Evolutionary conservation across 129 eudicot species (phyloP).

Genomic region (Heracleum sosnowskyi): DNA sequence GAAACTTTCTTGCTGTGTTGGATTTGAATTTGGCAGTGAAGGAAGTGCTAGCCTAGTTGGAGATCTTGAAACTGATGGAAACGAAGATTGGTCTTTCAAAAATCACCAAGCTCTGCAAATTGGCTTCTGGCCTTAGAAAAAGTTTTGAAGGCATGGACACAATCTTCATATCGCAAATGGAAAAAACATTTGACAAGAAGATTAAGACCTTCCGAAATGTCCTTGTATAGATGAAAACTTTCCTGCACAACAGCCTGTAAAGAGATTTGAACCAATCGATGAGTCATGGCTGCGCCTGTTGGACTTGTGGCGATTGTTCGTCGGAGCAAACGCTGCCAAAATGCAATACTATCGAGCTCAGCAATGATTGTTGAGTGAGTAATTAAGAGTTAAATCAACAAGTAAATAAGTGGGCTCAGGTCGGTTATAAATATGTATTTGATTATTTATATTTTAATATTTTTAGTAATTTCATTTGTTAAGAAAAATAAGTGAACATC

Average conservation of each 20-base stretch:
- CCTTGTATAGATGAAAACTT: conserved; percentile 58
- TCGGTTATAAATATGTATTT: too few relatives aligned
- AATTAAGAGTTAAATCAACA: too few relatives aligned
- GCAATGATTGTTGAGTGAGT: too few relatives aligned
- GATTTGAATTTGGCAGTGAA: conserved; percentile 1
- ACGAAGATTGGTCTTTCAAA: conserved; percentile 47
- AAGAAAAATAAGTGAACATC: too few relatives aligned
- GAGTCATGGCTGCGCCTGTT: conserved; percentile 37
- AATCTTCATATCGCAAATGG: conserved; percentile 40
- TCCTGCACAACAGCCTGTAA: conserved; percentile 52
- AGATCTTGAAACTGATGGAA: conserved; percentile 13
- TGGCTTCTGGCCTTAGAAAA: conserved; percentile 54
- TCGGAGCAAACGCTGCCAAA: conserved; percentile 57
- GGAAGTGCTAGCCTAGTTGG: conserved; percentile 10
- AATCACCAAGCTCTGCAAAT: conserved; percentile 52
- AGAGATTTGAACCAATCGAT: conserved; percentile 37
- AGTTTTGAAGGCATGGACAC: conserved; percentile 35
- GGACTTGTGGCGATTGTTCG: conserved; percentile 60
- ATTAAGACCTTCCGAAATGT: conserved; percentile 52
- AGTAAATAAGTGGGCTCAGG: too few relatives aligned
- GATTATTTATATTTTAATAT: too few relatives aligned
- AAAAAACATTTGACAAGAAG: conserved; percentile 46
- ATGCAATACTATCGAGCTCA: conserved; percentile 43
- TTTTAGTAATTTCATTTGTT: too few relatives aligned
- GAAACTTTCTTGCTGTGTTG: conserved; percentile 6